Percentiles rank a stretch among this genome's conserved stretches.
Conservation (phyloP, 306 rosid genomes). For the Prunus mume region DNA sequence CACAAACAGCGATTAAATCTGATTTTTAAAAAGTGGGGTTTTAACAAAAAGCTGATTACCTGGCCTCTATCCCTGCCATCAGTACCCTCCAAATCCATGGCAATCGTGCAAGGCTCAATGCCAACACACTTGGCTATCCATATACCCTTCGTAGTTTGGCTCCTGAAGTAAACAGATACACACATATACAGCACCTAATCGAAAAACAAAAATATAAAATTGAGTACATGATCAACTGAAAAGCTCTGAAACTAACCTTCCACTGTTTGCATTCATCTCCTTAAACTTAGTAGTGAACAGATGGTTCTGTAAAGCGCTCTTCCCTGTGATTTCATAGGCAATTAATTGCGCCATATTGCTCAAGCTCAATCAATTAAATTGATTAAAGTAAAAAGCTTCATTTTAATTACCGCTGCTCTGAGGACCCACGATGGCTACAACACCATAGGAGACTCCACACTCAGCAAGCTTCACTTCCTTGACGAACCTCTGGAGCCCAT, state of each 20-base stretch:
- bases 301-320: conserved; percentile 83
- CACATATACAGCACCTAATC: neutral
- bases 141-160: conserved; percentile 85
- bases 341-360: neutral
- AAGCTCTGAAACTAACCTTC: conserved; percentile 44
- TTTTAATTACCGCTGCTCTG: conserved; percentile 69
- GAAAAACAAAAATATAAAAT: neutral
- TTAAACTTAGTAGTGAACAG: conserved; percentile 57
- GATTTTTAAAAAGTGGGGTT: neutral
- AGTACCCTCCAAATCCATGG: conserved; percentile 98
- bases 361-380: neutral
- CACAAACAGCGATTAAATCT: neutral
- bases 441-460: conserved; percentile 82
- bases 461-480: conserved; percentile 34
- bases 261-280: conserved; percentile 85
- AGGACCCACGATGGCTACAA: conserved; percentile 86
- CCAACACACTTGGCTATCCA: conserved; percentile 84
- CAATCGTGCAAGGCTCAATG: conserved; percentile 77
- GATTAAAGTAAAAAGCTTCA: neutral
- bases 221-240: neutral
- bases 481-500: conserved; percentile 56
- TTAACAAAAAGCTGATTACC: conserved; percentile 40
- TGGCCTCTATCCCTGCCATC: conserved; percentile 97
- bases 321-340: conserved; percentile 47
- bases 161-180: conserved; percentile 37